Evolutionary conservation across 176 grass and related monocot genomes (phyloP).

Genomic region (Leersia perrieri): DNA sequence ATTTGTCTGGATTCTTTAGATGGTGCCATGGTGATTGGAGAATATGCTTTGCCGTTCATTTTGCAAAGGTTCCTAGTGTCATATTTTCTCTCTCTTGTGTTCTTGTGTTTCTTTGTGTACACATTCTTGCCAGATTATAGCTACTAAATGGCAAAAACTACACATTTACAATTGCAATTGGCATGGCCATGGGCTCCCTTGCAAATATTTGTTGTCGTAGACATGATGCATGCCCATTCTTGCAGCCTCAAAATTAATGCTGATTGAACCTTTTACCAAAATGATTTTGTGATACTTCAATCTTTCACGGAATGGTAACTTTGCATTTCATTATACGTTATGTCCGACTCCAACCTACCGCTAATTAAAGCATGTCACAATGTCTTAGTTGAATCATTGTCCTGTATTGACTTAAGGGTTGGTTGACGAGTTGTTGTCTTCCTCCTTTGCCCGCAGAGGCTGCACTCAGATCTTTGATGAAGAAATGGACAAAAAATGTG

Average conservation of each 20-base stretch:
- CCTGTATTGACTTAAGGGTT: not conserved
- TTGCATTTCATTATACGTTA: not conserved
- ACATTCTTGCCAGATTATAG: not conserved
- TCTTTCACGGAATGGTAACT: not conserved
- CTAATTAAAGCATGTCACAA: not conserved
- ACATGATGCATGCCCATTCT: not conserved
- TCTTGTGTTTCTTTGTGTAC: not conserved
- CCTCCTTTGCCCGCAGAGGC: slow-evolving; percentile 22
- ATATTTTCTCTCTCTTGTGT: not conserved
- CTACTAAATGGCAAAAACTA: not conserved
- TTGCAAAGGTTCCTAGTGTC: not conserved
- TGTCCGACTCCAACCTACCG: not conserved
- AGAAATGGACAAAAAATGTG: slow-evolving; percentile 49
- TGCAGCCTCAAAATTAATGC: not conserved
- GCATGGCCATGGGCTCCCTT: not conserved
- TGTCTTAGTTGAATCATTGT: not conserved
- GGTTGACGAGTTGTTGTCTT: not conserved
- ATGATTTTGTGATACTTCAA: not conserved
- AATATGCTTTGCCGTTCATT: not conserved
- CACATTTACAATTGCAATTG: not conserved
- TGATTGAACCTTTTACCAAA: not conserved
- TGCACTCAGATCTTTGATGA: slow-evolving; percentile 54
- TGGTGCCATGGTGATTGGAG: not conserved
- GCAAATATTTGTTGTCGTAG: not conserved
- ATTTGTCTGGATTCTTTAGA: not conserved